Evolutionary conservation across 805 yeast species (phyloP), one percentile per base, ranked within the genome.

Genomic region (Lipomyces chichibuensis): DNA sequence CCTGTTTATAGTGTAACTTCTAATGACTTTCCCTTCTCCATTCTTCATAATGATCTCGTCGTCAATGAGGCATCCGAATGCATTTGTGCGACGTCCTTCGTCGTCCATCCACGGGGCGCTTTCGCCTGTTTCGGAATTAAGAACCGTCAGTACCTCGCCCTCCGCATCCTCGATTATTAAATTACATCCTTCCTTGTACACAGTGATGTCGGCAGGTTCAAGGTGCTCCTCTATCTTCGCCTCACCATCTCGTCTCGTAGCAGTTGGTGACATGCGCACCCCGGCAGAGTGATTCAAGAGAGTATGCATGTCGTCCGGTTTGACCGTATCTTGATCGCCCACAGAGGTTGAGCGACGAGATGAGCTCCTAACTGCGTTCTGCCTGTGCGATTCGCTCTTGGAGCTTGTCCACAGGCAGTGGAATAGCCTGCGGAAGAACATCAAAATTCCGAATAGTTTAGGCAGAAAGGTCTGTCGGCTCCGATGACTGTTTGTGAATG

Each of bases 11-110:
- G 81, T 84, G 78, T 92, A 94, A 62, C 97, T 83, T 74, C 97
- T 87, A 58, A 95, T 81, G 64, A 95, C 86, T 73, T 94, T 98
- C 70, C 98, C 99, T 11, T 93, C 97, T 57, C 86, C 90, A 74
- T 92, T 90, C 77, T 95, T 98, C 65, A 95, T 88, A 66, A 92
- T 83, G 62, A 95, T 84, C 66, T 87, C 82, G 73, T 91, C 87
- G 75, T 88, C 95, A 53, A 91, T 82, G 77, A 88, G 90, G 77
- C 87, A 94, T 0, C 97, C 98, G 77, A 80, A 85, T 72, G 80
- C 87, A 75, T 79, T 80, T 27, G 68, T 66, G 54, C 72, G 71
- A n/a, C 59, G 67, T 8, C 55, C 65, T n/a, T 11, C 51, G 7
- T 53, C 13, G 20, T 29, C 20, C 25, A 43, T 43, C 49, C 49